Conservation (phyloP, 2,329 filamentous ascomycete genomes). For the Arthroderma uncinatum region DNA sequence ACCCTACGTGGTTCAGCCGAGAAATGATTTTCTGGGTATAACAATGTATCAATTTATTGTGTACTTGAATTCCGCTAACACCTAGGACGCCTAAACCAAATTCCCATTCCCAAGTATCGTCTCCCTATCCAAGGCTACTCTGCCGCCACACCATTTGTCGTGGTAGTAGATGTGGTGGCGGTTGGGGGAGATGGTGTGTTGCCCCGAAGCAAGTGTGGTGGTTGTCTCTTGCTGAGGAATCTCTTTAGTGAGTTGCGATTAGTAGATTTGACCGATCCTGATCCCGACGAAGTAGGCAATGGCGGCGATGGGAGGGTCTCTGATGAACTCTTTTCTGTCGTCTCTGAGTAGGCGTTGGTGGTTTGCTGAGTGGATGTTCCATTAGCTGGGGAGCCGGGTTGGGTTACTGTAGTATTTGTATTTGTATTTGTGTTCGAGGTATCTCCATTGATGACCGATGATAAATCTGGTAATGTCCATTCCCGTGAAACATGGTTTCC, state of each 20-base stretch:
- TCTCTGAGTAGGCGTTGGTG: not conserved
- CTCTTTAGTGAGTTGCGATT: not conserved
- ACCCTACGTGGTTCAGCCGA: not conserved
- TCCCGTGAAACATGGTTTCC: slow-evolving; percentile 1
- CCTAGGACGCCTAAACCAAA: not conserved
- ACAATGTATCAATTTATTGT: slow-evolving; percentile 4
- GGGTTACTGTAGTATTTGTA: not conserved
- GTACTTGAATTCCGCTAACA: not conserved
- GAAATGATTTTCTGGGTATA: not conserved
- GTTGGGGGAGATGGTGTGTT: not conserved
- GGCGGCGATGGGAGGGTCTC: not conserved
- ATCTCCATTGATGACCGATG: slow-evolving; percentile 3
- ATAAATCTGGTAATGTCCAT: not conserved
- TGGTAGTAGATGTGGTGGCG: not conserved
- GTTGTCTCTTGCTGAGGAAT: not conserved
- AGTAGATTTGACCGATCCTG: not conserved
- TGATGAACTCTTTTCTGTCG: not conserved
- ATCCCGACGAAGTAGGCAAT: not conserved
- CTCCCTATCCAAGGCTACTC: not conserved
- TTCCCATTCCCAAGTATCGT: not conserved
- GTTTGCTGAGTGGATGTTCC: not conserved
- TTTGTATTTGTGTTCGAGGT: not conserved
- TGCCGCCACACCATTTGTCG: not conserved
- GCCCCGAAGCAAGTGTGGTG: not conserved
- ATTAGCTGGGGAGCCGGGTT: not conserved